Conservation (phyloP, 371 early-diverging fungal species). For the Coemansia sp. region DNA sequence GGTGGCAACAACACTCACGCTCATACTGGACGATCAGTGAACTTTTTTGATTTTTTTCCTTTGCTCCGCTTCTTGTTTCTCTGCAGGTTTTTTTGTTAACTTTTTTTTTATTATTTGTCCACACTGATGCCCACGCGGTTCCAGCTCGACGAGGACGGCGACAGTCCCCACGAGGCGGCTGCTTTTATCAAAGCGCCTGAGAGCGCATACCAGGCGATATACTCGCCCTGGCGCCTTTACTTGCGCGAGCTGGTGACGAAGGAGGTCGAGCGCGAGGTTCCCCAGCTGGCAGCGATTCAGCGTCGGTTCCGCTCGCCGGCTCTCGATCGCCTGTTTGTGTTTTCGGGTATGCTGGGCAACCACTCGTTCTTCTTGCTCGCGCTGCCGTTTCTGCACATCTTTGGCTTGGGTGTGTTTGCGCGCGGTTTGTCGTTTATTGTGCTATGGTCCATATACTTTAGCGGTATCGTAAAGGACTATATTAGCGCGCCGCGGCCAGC, state of each 20-base stretch:
- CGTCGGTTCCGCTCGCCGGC: constrained; percentile 22
- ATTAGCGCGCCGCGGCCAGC: constrained; percentile 50
- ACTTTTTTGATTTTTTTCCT: background rate
- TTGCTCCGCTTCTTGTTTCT: background rate
- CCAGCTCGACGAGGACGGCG: constrained; percentile 49
- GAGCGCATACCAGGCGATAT: constrained; percentile 34
- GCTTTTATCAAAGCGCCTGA: constrained; percentile 35
- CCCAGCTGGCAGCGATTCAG: constrained; percentile 33
- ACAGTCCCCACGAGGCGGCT: constrained; percentile 3
- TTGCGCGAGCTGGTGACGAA: constrained; percentile 27
- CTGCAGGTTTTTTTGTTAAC: too few relatives aligned
- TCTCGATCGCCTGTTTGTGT: constrained; percentile 39
- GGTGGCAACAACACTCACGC: too few relatives aligned
- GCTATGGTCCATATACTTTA: constrained; percentile 49
- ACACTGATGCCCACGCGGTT: constrained; percentile 34
- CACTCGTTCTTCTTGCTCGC: constrained; percentile 53
- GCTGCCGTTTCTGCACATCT: constrained; percentile 49
- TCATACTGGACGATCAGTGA: background rate
- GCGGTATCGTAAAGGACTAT: constrained; percentile 53
- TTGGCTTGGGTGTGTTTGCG: constrained; percentile 50
- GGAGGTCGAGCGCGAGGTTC: constrained; percentile 44
- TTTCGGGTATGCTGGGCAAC: constrained; percentile 51
- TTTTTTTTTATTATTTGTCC: background rate
- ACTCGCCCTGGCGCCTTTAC: constrained; percentile 31
- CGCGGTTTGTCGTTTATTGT: constrained; percentile 49